Evolutionary conservation across 108 stramenopile genomes (phyloP).

Genomic region (Nitzschia palea): DNA sequence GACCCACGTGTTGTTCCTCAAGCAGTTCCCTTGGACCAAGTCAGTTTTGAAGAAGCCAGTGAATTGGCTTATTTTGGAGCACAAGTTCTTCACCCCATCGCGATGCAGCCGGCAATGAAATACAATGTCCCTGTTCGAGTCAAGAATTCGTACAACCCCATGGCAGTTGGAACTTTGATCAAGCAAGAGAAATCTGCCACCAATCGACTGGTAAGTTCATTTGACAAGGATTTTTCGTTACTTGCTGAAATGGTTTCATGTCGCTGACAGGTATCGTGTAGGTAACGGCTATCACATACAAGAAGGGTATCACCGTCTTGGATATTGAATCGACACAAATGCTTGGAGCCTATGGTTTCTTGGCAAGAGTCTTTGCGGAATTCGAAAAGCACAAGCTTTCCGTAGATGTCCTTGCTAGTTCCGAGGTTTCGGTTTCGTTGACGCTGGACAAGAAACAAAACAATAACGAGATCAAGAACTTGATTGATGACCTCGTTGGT

Average conservation of each 20-base stretch:
- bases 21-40: constrained; percentile 84
- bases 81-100: constrained; percentile 94
- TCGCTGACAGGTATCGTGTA: constrained; percentile 15
- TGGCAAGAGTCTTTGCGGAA: constrained; percentile 87
- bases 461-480: constrained; percentile 37
- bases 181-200: constrained; percentile 40
- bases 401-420: constrained; percentile 98
- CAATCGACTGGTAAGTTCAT: constrained; percentile 48
- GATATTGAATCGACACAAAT: constrained; percentile 93
- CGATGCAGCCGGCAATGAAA: constrained; percentile 91
- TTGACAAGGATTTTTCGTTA: neutral
- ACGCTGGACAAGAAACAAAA: constrained; percentile 94
- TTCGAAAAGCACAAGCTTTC: constrained; percentile 95
- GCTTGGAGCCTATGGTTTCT: constrained; percentile 97
- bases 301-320: constrained; percentile 83
- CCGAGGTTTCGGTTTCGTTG: constrained; percentile 96
- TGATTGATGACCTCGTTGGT: constrained; percentile 52
- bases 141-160: constrained; percentile 97
- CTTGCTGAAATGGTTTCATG: neutral
- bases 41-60: constrained; percentile 94
- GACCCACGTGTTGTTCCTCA: constrained; percentile 90
- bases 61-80: constrained; percentile 99
- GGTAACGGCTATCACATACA: constrained; percentile 97
- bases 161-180: constrained; percentile 89
- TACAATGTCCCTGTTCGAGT: constrained; percentile 90